These are phyloP conservation scores for Psilocybe cubensis DNA, from an alignment of 768 basidiomycete genomes.

Conservation along the genomic window DNA sequence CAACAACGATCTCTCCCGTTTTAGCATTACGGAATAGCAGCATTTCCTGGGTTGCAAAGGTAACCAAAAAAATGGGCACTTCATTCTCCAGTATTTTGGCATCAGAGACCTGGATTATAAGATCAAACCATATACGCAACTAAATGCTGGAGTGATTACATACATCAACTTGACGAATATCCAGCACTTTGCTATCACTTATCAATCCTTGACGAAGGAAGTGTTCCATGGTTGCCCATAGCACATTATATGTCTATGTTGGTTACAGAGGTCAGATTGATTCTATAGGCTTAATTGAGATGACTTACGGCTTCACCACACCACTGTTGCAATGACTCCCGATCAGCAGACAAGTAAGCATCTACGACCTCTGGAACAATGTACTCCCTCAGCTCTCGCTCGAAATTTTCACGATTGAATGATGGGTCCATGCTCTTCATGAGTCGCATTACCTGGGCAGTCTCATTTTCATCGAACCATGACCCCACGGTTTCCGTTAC, in stretches of 20 bases:
- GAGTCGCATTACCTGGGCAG: conserved; percentile 88
- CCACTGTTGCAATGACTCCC: conserved; percentile 85
- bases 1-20: conserved; percentile 85
- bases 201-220: conserved; percentile 90
- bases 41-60: conserved; percentile 94
- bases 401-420: conserved; percentile 86
- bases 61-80: conserved; percentile 88
- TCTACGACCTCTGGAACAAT: conserved; percentile 98
- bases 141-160: conserved; percentile 28
- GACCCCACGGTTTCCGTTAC: conserved; percentile 86
- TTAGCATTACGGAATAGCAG: conserved; percentile 89
- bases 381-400: conserved; percentile 91
- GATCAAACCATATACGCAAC: not conserved
- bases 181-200: conserved; percentile 92
- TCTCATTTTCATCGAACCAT: conserved; percentile 98
- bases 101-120: conserved; percentile 63
- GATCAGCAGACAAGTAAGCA: conserved; percentile 90
- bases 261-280: conserved; percentile 10
- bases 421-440: conserved; percentile 89
- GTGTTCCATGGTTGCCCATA: conserved; percentile 97
- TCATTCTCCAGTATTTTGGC: conserved; percentile 92
- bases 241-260: conserved; percentile 89
- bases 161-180: conserved; percentile 97
- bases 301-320: conserved; percentile 89
- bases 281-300: not conserved